These are phyloP conservation scores for Xerocomus nothofagi DNA, from an alignment of 1,284 basidiomycete genomes.

Conservation along the genomic window DNA sequence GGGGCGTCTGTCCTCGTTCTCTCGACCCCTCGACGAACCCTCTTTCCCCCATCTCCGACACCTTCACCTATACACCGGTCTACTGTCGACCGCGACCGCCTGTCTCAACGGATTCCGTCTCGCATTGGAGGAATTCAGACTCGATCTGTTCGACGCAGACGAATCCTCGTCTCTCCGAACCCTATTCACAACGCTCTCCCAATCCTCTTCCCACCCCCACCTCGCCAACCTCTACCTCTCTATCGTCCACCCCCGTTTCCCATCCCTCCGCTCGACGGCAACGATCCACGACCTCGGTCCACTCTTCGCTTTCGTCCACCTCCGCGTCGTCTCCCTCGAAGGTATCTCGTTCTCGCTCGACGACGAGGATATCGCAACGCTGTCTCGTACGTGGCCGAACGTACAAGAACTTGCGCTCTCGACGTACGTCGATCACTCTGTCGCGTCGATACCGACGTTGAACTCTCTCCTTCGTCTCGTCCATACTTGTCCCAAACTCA, in stretches of 20 bases:
- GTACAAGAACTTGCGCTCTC: slow-evolving; percentile 23
- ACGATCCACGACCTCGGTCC: slow-evolving; percentile 20
- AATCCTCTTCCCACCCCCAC: slow-evolving; percentile 15
- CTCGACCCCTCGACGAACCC: neutral
- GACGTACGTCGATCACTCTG: slow-evolving; percentile 19
- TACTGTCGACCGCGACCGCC: slow-evolving; percentile 11
- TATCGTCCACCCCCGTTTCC: slow-evolving; percentile 15
- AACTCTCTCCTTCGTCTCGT: slow-evolving; percentile 13
- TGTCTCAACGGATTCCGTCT: slow-evolving; percentile 15
- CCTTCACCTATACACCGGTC: slow-evolving; percentile 24
- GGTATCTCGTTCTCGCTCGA: slow-evolving; percentile 19
- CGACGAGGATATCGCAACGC: slow-evolving; percentile 16
- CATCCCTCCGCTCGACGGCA: neutral
- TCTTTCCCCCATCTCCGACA: slow-evolving; percentile 14
- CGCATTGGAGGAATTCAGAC: slow-evolving; percentile 18
- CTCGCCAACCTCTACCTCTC: slow-evolving; percentile 16
- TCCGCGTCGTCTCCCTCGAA: slow-evolving; percentile 20
- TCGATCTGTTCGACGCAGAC: slow-evolving; percentile 23
- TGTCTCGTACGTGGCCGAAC: slow-evolving; percentile 22
- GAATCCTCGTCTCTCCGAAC: slow-evolving; percentile 16
- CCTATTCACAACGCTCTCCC: slow-evolving; percentile 13
- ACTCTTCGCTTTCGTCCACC: slow-evolving; percentile 14
- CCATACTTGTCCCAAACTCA: slow-evolving; percentile 11
- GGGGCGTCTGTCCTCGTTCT: slow-evolving; percentile 9
- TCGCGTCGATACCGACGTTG: slow-evolving; percentile 21